phyloP scores from a whole-genome alignment of 768 basidiomycete genomes.

The Russula earlei region DNA sequence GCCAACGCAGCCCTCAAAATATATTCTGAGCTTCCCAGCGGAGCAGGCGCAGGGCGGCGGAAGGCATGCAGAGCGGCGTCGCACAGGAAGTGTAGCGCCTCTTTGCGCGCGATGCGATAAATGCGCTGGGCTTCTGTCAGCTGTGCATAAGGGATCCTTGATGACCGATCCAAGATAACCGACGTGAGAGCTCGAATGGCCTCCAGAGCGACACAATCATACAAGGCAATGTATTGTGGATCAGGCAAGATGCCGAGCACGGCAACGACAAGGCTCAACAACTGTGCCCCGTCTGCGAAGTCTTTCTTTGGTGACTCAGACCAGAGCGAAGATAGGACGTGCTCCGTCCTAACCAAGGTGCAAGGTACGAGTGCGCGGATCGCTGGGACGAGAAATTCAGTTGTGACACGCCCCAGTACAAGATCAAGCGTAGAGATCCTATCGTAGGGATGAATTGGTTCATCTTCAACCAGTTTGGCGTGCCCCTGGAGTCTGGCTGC shows the following conservation, averaged over 20 bases:
- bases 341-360: slow-evolving; percentile 4
- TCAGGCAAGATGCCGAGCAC: background rate
- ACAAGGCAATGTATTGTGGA: background rate
- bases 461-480: background rate
- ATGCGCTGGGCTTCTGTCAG: background rate
- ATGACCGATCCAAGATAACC: background rate
- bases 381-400: slow-evolving; percentile 1
- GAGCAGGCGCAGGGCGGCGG: background rate
- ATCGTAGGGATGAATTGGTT: background rate
- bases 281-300: background rate
- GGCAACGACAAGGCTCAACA: background rate
- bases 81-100: slow-evolving; percentile 12
- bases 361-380: slow-evolving; percentile 7
- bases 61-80: slow-evolving; percentile 1
- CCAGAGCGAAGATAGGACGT: background rate
- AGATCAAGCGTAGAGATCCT: background rate
- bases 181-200: slow-evolving; percentile 7
- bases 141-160: background rate
- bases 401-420: background rate
- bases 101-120: slow-evolving; percentile 12
- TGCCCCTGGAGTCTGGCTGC: background rate
- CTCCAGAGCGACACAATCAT: slow-evolving; percentile 4
- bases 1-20: background rate
- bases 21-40: background rate
- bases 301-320: background rate